A percentile compares a stretch with the other conserved stretches of the same genome.
Evolutionary conservation across 1,139 yeast genomes (phyloP).

Genomic region (Hemisphaericaspora xylanilytica): DNA sequence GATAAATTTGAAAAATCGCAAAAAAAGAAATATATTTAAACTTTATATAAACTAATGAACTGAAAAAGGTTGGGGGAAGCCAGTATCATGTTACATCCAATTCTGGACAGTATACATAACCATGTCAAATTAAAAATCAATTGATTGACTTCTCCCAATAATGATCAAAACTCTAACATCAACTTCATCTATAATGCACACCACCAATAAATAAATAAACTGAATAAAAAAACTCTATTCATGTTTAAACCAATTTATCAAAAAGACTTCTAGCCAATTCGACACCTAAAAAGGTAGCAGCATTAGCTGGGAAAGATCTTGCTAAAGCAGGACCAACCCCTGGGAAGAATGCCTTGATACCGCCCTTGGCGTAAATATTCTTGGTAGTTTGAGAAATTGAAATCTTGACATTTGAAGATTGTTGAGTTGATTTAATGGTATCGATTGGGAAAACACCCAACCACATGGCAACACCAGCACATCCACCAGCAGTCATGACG

Average conservation of each 20-base stretch:
- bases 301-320: constrained; percentile 96
- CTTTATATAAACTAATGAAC: neutral
- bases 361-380: constrained; percentile 65
- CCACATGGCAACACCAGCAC: constrained; percentile 98
- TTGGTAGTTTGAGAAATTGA: constrained; percentile 67
- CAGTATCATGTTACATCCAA: too few species aligned
- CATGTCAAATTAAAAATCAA: too few species aligned
- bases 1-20: too few species aligned
- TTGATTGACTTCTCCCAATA: too few species aligned
- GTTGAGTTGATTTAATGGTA: constrained; percentile 86
- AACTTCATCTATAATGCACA: neutral
- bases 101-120: too few species aligned
- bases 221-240: too few species aligned
- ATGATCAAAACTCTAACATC: too few species aligned
- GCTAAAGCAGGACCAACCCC: constrained; percentile 95
- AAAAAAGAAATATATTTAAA: neutral
- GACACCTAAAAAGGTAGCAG: constrained; percentile 95
- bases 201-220: too few species aligned
- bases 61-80: neutral
- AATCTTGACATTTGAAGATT: constrained; percentile 57
- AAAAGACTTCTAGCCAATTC: constrained; percentile 79
- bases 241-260: constrained; percentile 30
- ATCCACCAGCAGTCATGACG: constrained; percentile 87
- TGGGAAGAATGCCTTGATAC: constrained; percentile 92
- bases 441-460: constrained; percentile 93